Evolutionary conservation across 768 basidiomycete genomes (phyloP).

Genomic region (Phylloporus sp.): DNA sequence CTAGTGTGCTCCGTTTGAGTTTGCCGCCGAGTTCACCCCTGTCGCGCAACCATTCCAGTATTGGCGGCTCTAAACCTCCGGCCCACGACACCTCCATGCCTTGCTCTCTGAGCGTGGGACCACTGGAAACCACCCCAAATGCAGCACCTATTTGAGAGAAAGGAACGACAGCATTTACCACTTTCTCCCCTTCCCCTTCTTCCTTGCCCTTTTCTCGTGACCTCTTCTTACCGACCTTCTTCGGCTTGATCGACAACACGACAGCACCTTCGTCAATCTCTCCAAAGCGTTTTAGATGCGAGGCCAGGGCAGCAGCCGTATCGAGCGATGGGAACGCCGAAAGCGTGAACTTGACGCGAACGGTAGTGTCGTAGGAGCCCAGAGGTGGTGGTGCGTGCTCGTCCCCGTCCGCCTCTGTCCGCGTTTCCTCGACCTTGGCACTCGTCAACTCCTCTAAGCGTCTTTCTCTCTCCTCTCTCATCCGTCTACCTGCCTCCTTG

Average conservation of each 20-base stretch:
- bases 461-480: constrained; percentile 64
- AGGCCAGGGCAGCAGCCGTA: constrained; percentile 18
- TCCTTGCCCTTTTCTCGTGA: constrained; percentile 21
- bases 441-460: constrained; percentile 44
- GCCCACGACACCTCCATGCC: constrained; percentile 73
- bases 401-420: constrained; percentile 30
- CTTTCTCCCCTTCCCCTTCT: constrained; percentile 40
- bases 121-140: constrained; percentile 66
- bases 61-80: constrained; percentile 62
- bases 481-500: constrained; percentile 64
- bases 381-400: constrained; percentile 53
- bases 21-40: constrained; percentile 54
- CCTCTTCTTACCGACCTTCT: constrained; percentile 35
- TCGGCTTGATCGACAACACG: constrained; percentile 61
- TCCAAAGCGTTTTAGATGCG: constrained; percentile 58
- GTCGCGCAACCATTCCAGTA: constrained; percentile 68
- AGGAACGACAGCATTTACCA: constrained; percentile 66
- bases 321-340: constrained; percentile 40
- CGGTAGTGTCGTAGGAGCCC: constrained; percentile 68
- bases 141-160: constrained; percentile 75
- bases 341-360: constrained; percentile 65
- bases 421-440: constrained; percentile 23
- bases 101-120: constrained; percentile 47
- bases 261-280: constrained; percentile 57
- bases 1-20: neutral